Percentiles rank a stretch among this genome's conserved stretches.
These are phyloP conservation scores for Thielaviopsis ethacetica DNA, from an alignment of 2,329 filamentous ascomycete species.

Conservation along the genomic window DNA sequence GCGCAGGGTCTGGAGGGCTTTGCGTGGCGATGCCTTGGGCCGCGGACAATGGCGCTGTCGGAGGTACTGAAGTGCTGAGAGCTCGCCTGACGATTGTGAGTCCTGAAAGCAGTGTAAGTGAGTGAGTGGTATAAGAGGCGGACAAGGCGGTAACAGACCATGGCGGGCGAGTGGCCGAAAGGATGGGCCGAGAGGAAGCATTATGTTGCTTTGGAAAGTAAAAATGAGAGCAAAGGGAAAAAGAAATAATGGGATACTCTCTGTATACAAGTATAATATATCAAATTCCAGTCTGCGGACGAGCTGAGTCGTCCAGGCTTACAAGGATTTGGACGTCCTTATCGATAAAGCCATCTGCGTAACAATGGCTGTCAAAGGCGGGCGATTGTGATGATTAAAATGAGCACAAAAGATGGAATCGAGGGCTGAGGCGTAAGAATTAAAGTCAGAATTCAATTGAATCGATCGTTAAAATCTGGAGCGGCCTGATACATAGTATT, in stretches of 20 bases:
- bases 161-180: neutral
- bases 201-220: neutral
- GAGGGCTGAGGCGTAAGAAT: too few species aligned
- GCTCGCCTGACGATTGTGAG: neutral
- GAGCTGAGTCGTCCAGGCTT: neutral
- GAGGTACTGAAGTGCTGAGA: neutral
- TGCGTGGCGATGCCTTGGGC: neutral
- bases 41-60: neutral
- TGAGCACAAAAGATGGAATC: too few species aligned
- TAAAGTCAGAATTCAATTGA: too few species aligned
- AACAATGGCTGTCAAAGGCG: neutral
- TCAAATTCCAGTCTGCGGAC: neutral
- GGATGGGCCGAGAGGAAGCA: neutral
- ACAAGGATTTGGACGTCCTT: neutral
- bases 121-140: neutral
- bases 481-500: too few species aligned
- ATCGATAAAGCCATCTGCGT: neutral
- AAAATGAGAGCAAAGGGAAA: neutral
- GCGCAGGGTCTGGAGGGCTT: neutral
- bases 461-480: too few species aligned
- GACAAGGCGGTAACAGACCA: neutral
- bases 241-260: neutral
- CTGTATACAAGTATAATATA: neutral
- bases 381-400: neutral
- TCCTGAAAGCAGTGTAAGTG: neutral